These are phyloP conservation scores for Pyronema omphalodes DNA, from an alignment of 495 filamentous ascomycete species.

Conservation along the genomic window DNA sequence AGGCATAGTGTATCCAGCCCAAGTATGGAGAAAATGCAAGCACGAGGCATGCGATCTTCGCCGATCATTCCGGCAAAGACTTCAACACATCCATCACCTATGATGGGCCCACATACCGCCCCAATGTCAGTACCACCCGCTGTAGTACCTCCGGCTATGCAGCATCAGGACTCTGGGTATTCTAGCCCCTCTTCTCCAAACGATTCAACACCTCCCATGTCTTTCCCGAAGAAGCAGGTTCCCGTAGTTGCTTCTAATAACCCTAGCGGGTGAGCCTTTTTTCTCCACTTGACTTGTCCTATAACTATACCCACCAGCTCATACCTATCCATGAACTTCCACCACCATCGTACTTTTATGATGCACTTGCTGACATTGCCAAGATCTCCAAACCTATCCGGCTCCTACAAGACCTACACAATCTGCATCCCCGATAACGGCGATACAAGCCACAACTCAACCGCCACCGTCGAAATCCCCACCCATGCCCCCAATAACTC, in stretches of 20 bases:
- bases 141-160: not conserved
- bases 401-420: too few relatives aligned
- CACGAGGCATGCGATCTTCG: not conserved
- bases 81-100: too few relatives aligned
- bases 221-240: not conserved
- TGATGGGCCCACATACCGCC: slow-evolving; percentile 4
- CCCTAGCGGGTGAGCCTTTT: not conserved
- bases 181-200: slow-evolving; percentile 11
- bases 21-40: slow-evolving; percentile 13
- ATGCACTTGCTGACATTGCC: not conserved
- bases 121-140: slow-evolving; percentile 6
- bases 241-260: not conserved
- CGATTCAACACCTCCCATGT: not conserved
- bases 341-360: not conserved
- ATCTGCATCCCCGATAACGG: too few relatives aligned
- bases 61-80: too few relatives aligned
- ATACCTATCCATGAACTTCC: not conserved
- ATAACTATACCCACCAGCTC: not conserved
- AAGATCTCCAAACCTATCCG: too few relatives aligned
- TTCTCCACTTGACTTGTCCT: not conserved
- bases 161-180: slow-evolving; percentile 15
- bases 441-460: too few relatives aligned
- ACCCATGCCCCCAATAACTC: too few relatives aligned
- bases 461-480: too few relatives aligned
- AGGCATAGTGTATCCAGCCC: slow-evolving; percentile 17